Base-by-base conservation (phyloP, 148 eudicot genomes). In the Nepenthes gracilis region DNA sequence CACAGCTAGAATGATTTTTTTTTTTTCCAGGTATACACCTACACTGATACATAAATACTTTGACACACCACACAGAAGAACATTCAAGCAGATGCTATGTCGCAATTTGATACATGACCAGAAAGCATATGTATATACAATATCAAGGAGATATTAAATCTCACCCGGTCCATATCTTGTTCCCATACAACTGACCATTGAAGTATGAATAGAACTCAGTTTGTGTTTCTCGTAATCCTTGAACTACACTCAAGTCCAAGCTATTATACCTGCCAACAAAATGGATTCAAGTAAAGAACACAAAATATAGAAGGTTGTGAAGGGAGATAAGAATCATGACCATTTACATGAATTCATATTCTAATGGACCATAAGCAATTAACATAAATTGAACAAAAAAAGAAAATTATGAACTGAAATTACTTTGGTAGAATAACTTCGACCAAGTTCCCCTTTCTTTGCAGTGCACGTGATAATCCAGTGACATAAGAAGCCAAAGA, bases 341-440 rank as follows among this genome's bases (percentile, higher is more conserved):
- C 12, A 8, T 33, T 33, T 33, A 55, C 45, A 49, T 49, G 53
- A 49, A 10, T 49, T 6, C 53, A 49, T 5, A 49, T 49, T 49
- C 13, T 49, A 2, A 6, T 49, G 53, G 10, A 49, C 11, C 12
- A 49, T 10, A n/a, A 5, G 11, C 53, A 49, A 49, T 49, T n/a
- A 6, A 11, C 13, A 49, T 49, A 11, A 49, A 49, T 49, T 15
- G 63, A 63, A 43, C 23, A 32, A 14, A n/a, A 14, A 40, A 3
- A 8, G 8, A 40, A 40, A 4, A 3, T 40, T 40, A 8, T 2
- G 13, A 49, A 6, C 15, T 54, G 54, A 75, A 51, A 62, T 84
- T 85, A 85, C 91, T 79, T 85, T 61, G 91, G 91, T 64, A 85
- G 72, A 64, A 85, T 80, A 72, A 85, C 87, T 76, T 85, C 91